Conservation (phyloP, 2,329 filamentous ascomycete genomes). For the Trichoderma sp. region DNA sequence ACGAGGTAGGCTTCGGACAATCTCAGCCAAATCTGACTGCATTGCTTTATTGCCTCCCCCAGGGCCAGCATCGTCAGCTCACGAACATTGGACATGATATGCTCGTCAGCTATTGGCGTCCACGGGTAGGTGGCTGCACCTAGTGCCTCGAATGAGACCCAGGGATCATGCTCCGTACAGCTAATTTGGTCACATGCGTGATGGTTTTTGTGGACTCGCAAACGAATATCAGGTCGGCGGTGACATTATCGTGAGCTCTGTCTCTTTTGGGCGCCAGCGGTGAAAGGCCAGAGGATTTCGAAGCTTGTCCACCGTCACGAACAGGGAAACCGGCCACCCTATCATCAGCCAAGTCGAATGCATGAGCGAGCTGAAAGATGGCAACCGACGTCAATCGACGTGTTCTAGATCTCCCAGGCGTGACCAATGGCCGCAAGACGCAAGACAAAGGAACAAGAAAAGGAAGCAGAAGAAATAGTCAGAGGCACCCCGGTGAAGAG, state of each 20-base stretch:
- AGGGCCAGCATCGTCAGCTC: not conserved
- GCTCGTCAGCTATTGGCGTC: too few relatives aligned
- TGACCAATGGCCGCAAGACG: not conserved
- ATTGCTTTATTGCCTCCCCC: not conserved
- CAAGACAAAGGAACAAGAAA: too few relatives aligned
- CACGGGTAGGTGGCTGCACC: too few relatives aligned
- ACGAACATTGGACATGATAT: not conserved
- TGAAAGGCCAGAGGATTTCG: not conserved
- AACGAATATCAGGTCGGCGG: not conserved
- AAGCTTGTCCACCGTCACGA: not conserved
- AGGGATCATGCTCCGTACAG: not conserved
- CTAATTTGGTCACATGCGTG: conserved; percentile 5
- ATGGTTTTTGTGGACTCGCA: conserved; percentile 10
- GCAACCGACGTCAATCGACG: not conserved
- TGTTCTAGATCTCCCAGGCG: not conserved
- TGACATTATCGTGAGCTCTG: not conserved
- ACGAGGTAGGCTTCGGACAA: not conserved
- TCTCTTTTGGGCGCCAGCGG: not conserved
- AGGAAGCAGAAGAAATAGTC: not conserved
- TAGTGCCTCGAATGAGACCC: not conserved
- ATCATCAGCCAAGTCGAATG: not conserved
- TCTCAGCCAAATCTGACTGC: not conserved
- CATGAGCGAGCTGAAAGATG: not conserved
- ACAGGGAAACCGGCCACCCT: not conserved
- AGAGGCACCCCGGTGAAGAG: not conserved